Evolutionary conservation across 768 basidiomycete genomes (phyloP), one percentile per base, ranked within the genome.

Genomic region (Suillus luteus): DNA sequence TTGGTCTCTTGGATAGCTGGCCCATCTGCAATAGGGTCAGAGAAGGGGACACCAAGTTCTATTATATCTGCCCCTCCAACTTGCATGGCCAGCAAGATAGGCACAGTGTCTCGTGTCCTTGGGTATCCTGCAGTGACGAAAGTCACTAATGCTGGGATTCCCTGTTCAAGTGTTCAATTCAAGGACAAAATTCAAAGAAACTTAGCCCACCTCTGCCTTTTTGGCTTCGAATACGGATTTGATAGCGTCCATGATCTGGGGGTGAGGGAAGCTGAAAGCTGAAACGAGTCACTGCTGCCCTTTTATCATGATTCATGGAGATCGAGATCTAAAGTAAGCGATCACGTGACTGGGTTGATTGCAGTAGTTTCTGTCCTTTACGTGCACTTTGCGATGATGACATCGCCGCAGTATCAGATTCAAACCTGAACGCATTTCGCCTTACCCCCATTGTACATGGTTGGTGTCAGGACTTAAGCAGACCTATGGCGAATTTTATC

Each of bases 121-220:
- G 96, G 96, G 78, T 88, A 97, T 19, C 96, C 95, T 51, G 95
- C 95, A 19, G 96, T 98, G 68, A 97, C 82, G 78, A 96, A 98
- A 51, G 94, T 92, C 65, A 92, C 84, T 60, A 92, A 79, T 11
- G 85, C 88, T 58, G 87, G 84, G 31, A 68, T 71, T 52, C 83
- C 83, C 88, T 90, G 64, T 31, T 10, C 24, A 2, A 49, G 9
- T 38, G 3, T 48, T 75, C 5, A 72, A 62, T 31, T 22, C 5
- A n/a, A 15, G 41, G 33, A 27, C 19, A 15, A 17, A 22, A 37
- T 11, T 27, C 1, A 19, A 14, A 40, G 11, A 43, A 59, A 40
- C 40, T 5, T 5, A 22, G 55, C 51, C 5, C 66, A 68, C 72
- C 51, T 66, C 67, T 17, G 59, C 43, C 55, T 70, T 72, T 64